A percentile compares a stretch with the other conserved stretches of the same genome.
phyloP scores from a whole-genome alignment of 441 rosid species.

The Eutrema salsugineum region DNA sequence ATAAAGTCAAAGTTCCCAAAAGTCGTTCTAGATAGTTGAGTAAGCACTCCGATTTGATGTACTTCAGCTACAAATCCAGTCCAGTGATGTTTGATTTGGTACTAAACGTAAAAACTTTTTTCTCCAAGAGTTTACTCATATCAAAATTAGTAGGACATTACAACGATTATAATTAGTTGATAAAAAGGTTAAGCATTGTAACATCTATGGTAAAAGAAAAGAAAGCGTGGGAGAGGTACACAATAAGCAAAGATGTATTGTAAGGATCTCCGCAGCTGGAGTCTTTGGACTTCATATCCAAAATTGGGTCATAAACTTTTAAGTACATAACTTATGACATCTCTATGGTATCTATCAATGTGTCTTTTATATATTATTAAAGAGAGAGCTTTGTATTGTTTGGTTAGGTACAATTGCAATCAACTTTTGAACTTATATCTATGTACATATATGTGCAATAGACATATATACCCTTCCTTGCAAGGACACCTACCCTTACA shows the following conservation, averaged over 20 bases:
- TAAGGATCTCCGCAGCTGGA: constrained; percentile 13
- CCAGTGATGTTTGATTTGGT: too few species aligned
- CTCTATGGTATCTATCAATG: constrained; percentile 10
- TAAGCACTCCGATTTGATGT: too few species aligned
- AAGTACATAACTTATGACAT: constrained; percentile 7
- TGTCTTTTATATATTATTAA: not conserved
- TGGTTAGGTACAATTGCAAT: constrained; percentile 31
- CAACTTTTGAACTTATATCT: constrained; percentile 17
- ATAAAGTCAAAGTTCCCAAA: too few species aligned
- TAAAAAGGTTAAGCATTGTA: not conserved
- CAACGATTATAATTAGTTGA: too few species aligned
- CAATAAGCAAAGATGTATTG: not conserved
- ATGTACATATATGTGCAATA: constrained; percentile 1
- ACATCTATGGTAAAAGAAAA: not conserved
- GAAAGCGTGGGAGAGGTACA: not conserved
- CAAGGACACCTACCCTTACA: constrained; percentile 28
- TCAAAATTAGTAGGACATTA: too few species aligned
- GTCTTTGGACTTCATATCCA: constrained; percentile 13
- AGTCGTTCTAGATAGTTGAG: too few species aligned
- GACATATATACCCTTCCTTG: constrained; percentile 16
- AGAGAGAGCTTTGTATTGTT: constrained; percentile 15
- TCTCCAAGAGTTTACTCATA: too few species aligned
- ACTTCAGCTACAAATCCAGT: too few species aligned
- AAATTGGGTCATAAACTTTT: constrained; percentile 22
- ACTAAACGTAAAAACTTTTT: too few species aligned